Percentiles rank a stretch among this genome's conserved stretches.
These are phyloP conservation scores for Santalum album DNA, from an alignment of 164 flowering plant genomes.

Conservation along the genomic window DNA sequence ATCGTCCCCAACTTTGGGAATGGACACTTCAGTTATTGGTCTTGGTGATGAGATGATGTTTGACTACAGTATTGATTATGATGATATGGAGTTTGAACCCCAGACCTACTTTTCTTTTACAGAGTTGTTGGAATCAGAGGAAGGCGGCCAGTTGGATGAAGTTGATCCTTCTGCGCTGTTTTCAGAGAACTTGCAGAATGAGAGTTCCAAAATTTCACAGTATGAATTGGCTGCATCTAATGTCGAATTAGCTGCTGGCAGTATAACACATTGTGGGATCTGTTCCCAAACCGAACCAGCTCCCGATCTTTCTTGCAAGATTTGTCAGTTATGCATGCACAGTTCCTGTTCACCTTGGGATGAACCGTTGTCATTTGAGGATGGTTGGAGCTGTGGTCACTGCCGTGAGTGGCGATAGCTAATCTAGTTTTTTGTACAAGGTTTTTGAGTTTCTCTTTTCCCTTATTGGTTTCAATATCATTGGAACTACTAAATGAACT, in stretches of 20 bases:
- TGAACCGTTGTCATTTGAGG: constrained; percentile 22
- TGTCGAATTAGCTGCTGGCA: constrained; percentile 5
- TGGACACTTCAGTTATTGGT: constrained; percentile 29
- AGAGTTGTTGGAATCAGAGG: constrained; percentile 68
- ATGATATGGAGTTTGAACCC: constrained; percentile 81
- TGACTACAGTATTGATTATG: constrained; percentile 36
- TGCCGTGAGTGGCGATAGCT: constrained; percentile 65
- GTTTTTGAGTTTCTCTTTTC: neutral
- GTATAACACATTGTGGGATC: constrained; percentile 26
- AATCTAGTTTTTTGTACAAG: neutral
- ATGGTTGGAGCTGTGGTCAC: constrained; percentile 65
- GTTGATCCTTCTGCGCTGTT: constrained; percentile 23
- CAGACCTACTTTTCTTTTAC: constrained; percentile 81
- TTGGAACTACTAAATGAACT: too few species aligned
- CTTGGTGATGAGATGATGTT: constrained; percentile 25
- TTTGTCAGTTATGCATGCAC: constrained; percentile 57
- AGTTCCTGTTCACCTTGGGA: constrained; percentile 71
- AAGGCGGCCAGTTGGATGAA: constrained; percentile 27
- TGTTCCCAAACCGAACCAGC: constrained; percentile 43
- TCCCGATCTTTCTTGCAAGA: constrained; percentile 57
- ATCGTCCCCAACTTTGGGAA: constrained; percentile 25
- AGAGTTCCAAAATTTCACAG: constrained; percentile 10
- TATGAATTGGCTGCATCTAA: constrained; percentile 8
- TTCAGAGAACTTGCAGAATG: constrained; percentile 21
- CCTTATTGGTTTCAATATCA: neutral